Conservation (phyloP, 2,329 filamentous ascomycete genomes). For the Bipolaris gigantea region DNA sequence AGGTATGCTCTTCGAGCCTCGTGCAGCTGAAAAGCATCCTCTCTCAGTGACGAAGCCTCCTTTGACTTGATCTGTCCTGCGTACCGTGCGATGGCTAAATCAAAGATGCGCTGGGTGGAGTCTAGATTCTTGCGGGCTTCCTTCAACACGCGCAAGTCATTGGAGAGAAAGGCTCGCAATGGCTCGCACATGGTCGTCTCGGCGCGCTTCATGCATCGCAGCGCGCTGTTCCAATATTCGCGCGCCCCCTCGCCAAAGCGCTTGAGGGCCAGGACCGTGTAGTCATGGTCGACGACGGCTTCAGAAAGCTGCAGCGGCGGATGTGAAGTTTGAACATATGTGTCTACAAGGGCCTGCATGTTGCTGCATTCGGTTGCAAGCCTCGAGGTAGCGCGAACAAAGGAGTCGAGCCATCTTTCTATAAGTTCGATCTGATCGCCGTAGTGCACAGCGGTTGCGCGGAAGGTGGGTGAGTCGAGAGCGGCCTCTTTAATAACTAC, state of each 20-base stretch:
- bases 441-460: conserved; percentile 83
- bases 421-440: conserved; percentile 87
- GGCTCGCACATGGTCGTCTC: conserved; percentile 80
- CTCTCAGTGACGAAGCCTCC: conserved; percentile 84
- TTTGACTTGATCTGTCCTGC: conserved; percentile 87
- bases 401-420: conserved; percentile 86
- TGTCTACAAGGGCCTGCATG: conserved; percentile 78
- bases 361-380: conserved; percentile 67
- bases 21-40: conserved; percentile 94
- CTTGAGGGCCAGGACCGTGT: conserved; percentile 83
- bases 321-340: conserved; percentile 74
- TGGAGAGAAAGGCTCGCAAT: conserved; percentile 73
- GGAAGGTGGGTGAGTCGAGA: conserved; percentile 94
- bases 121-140: conserved; percentile 78
- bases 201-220: conserved; percentile 74
- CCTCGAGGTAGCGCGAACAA: conserved; percentile 64
- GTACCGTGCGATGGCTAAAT: conserved; percentile 79
- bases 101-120: conserved; percentile 78
- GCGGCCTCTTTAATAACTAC: conserved; percentile 92
- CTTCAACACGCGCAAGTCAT: conserved; percentile 83
- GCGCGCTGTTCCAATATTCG: conserved; percentile 81
- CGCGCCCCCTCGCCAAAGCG: conserved; percentile 81
- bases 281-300: conserved; percentile 90
- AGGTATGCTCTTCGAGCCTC: conserved; percentile 90
- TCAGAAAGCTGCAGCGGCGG: conserved; percentile 76